Conservation (phyloP, 208 protist species). For the Zelonia costaricensis region DNA sequence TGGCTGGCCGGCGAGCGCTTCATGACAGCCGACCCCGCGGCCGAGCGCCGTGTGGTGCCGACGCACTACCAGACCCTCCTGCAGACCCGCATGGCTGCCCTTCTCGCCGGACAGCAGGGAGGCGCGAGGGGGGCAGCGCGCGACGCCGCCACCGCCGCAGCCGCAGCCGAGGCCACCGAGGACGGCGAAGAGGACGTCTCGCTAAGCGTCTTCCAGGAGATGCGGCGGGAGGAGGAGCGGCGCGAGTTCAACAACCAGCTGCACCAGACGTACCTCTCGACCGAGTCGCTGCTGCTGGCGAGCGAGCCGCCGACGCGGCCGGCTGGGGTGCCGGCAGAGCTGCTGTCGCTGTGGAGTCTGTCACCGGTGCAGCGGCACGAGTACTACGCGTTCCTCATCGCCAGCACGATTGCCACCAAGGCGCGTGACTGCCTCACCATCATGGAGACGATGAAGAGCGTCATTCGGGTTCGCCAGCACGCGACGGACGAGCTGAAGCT, state of each 20-base stretch:
- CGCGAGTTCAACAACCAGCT: slow-evolving; percentile 73
- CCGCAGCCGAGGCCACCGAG: slow-evolving; percentile 3
- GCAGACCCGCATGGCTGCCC: slow-evolving; percentile 39
- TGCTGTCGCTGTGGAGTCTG: slow-evolving; percentile 88
- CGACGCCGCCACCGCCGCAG: not conserved
- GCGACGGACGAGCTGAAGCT: slow-evolving; percentile 82
- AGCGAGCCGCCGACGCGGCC: slow-evolving; percentile 53
- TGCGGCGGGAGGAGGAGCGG: slow-evolving; percentile 81
- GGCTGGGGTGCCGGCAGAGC: slow-evolving; percentile 56
- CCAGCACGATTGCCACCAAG: slow-evolving; percentile 67
- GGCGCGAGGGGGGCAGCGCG: not conserved
- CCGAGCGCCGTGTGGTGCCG: slow-evolving; percentile 9
- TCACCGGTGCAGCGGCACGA: slow-evolving; percentile 66
- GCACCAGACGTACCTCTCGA: slow-evolving; percentile 70
- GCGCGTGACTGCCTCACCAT: slow-evolving; percentile 73
- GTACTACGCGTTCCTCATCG: slow-evolving; percentile 89
- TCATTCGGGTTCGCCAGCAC: slow-evolving; percentile 79
- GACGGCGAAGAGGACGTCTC: slow-evolving; percentile 72
- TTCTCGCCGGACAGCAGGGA: slow-evolving; percentile 24
- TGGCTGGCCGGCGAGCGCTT: slow-evolving; percentile 79
- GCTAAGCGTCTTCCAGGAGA: slow-evolving; percentile 88
- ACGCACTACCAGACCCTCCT: slow-evolving; percentile 51
- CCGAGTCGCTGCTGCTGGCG: slow-evolving; percentile 68
- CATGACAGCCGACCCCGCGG: slow-evolving; percentile 32
- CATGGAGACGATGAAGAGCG: slow-evolving; percentile 71